phyloP scores from a whole-genome alignment of 2,329 filamentous ascomycete genomes.

The Epichloe sylvatica region DNA sequence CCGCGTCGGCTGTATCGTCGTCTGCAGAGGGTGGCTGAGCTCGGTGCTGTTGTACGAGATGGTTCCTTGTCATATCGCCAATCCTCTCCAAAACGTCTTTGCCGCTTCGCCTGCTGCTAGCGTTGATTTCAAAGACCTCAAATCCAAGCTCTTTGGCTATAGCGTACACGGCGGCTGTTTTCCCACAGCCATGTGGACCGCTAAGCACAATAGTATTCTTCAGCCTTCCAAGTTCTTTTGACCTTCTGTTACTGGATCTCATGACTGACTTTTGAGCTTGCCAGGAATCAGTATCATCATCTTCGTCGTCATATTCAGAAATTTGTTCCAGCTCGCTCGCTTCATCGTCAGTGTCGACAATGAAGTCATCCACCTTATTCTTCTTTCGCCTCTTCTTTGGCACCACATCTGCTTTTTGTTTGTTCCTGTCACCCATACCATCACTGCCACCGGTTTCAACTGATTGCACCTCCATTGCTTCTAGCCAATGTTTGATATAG shows the following conservation, averaged over 20 bases:
- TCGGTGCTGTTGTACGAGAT: constrained; percentile 53
- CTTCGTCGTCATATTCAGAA: constrained; percentile 47
- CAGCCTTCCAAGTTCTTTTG: constrained; percentile 34
- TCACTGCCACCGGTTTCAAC: constrained; percentile 49
- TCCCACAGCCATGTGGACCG: constrained; percentile 80
- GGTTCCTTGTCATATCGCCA: constrained; percentile 93
- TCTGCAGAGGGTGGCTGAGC: constrained; percentile 18
- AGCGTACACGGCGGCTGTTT: constrained; percentile 84
- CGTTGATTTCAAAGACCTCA: constrained; percentile 89
- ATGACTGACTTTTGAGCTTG: constrained; percentile 40
- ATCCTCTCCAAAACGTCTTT: constrained; percentile 85
- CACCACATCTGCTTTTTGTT: constrained; percentile 14
- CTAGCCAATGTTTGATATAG: constrained; percentile 69
- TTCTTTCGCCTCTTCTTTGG: constrained; percentile 52
- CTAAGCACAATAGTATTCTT: constrained; percentile 77
- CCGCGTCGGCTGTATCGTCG: constrained; percentile 13
- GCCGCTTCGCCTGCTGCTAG: constrained; percentile 68
- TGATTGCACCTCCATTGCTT: constrained; percentile 58
- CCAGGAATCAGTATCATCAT: constrained; percentile 24
- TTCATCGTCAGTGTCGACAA: constrained; percentile 69
- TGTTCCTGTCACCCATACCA: constrained; percentile 14
- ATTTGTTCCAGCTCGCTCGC: constrained; percentile 54
- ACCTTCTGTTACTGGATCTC: constrained; percentile 25
- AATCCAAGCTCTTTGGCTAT: constrained; percentile 84
- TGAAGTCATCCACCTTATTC: constrained; percentile 65